Percentiles rank a stretch among this genome's conserved stretches.
These are phyloP conservation scores for Waltergamsia citrina DNA, from an alignment of 2,329 filamentous ascomycete genomes.

Conservation along the genomic window DNA sequence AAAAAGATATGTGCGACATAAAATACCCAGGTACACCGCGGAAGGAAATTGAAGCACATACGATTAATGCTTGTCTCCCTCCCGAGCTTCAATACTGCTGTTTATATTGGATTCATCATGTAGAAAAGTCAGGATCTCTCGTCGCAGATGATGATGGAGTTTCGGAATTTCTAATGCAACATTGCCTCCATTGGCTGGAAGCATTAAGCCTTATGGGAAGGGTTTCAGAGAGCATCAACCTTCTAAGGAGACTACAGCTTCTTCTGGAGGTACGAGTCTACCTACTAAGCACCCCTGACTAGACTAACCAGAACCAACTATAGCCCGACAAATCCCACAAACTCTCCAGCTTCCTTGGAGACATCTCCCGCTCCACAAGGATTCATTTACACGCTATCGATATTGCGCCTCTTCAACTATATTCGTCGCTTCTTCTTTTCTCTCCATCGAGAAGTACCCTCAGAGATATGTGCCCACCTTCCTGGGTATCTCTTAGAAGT, in stretches of 20 bases:
- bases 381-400: constrained; percentile 5
- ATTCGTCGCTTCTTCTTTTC: constrained; percentile 14
- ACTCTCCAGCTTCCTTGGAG: no score
- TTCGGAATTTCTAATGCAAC: constrained; percentile 21
- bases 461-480: constrained; percentile 5
- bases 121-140: no score
- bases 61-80: not conserved
- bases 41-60: not conserved
- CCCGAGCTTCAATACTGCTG: not conserved
- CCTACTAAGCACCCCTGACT: no score
- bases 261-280: no score
- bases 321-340: no score
- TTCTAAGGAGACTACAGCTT: no score
- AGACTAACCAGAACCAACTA: no score
- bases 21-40: not conserved
- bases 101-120: constrained; percentile 1
- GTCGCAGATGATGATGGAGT: constrained; percentile 8
- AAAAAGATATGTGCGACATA: not conserved
- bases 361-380: constrained; percentile 9
- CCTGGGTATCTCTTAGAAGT: constrained; percentile 9
- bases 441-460: constrained; percentile 10
- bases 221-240: not conserved
- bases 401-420: constrained; percentile 14
- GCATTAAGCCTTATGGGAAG: constrained; percentile 21
- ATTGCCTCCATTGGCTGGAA: constrained; percentile 33